Conservation (phyloP, 2,329 filamentous ascomycete genomes). For the Claviceps pazoutovae region DNA sequence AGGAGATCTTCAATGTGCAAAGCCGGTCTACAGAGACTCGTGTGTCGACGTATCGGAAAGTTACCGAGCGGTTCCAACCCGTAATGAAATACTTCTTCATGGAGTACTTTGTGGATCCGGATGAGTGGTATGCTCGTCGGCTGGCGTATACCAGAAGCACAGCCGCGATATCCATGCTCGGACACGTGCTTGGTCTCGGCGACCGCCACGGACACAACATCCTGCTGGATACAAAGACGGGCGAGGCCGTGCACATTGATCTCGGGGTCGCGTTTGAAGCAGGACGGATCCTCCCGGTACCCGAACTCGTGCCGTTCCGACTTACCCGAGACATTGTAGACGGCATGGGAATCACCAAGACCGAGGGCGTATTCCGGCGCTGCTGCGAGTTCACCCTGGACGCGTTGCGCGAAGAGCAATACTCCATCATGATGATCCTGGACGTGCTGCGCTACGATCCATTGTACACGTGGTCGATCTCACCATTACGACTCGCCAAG, state of each 20-base stretch:
- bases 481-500: slow-evolving; percentile 50
- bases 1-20: slow-evolving; percentile 63
- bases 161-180: slow-evolving; percentile 88
- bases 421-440: slow-evolving; percentile 96
- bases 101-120: slow-evolving; percentile 82
- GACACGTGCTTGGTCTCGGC: slow-evolving; percentile 81
- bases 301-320: slow-evolving; percentile 90
- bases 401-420: slow-evolving; percentile 84
- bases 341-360: slow-evolving; percentile 89
- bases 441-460: slow-evolving; percentile 98
- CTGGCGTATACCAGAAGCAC: slow-evolving; percentile 88
- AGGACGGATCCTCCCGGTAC: slow-evolving; percentile 85
- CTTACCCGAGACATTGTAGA: slow-evolving; percentile 90
- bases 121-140: slow-evolving; percentile 86
- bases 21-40: slow-evolving; percentile 55
- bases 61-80: slow-evolving; percentile 72
- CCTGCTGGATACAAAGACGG: slow-evolving; percentile 73
- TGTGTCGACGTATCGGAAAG: slow-evolving; percentile 60
- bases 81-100: slow-evolving; percentile 97
- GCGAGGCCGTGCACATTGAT: slow-evolving; percentile 94
- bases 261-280: slow-evolving; percentile 95
- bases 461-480: slow-evolving; percentile 88
- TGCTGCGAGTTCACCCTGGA: slow-evolving; percentile 97
- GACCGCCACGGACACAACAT: slow-evolving; percentile 97
- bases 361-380: slow-evolving; percentile 91